Conservation (phyloP, 352 stramenopile genomes). For the Phytopythium oedochilum region DNA sequence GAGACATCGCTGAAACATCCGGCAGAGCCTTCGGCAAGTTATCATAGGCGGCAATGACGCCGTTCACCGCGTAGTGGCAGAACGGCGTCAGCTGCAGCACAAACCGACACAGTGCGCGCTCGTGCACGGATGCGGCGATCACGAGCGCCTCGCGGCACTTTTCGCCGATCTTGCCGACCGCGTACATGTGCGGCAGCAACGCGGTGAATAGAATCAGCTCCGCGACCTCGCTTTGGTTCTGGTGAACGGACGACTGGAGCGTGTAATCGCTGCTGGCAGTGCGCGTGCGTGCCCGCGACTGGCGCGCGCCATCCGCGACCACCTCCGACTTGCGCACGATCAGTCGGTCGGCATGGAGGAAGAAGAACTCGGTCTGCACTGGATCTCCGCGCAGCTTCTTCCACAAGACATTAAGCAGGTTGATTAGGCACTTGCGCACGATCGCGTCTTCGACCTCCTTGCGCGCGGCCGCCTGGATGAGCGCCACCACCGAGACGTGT, state of each 20-base stretch:
- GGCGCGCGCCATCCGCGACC: constrained; percentile 6
- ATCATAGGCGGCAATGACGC: constrained; percentile 79
- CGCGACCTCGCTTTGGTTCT: constrained; percentile 49
- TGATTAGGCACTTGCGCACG: constrained; percentile 83
- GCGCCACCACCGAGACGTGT: constrained; percentile 71
- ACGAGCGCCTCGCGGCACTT: constrained; percentile 82
- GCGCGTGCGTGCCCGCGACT: constrained; percentile 23
- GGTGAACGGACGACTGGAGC: constrained; percentile 15
- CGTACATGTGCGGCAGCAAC: constrained; percentile 84
- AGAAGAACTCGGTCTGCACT: constrained; percentile 88
- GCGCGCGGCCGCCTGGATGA: constrained; percentile 75
- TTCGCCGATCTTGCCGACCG: constrained; percentile 67
- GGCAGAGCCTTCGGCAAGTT: constrained; percentile 65
- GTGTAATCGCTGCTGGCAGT: constrained; percentile 23
- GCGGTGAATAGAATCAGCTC: constrained; percentile 83
- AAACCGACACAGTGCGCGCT: constrained; percentile 73
- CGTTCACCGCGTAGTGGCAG: constrained; percentile 84
- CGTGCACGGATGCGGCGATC: constrained; percentile 72
- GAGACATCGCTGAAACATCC: constrained; percentile 6
- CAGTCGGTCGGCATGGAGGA: constrained; percentile 59
- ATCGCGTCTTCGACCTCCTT: constrained; percentile 79
- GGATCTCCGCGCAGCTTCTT: constrained; percentile 82
- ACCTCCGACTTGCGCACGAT: constrained; percentile 44
- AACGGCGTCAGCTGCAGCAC: constrained; percentile 85
- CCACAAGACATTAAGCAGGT: constrained; percentile 77